A percentile compares a stretch with the other conserved stretches of the same genome.
Conservation (phyloP, 352 stramenopile genomes). For the Globisporangium acanthophoron region DNA sequence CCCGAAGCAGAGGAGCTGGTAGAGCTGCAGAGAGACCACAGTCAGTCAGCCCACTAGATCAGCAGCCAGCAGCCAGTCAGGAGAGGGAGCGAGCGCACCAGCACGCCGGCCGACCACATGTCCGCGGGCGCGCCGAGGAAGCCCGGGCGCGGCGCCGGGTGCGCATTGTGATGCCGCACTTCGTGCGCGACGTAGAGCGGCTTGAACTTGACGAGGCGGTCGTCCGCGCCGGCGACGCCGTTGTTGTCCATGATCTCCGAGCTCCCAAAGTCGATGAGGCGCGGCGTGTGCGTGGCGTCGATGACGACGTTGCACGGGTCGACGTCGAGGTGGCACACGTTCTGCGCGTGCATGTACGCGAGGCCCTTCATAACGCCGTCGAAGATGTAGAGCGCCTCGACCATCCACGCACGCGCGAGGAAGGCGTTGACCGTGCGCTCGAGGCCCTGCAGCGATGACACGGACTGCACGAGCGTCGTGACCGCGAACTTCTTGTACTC, state of each 20-base stretch:
- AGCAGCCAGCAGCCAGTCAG: background rate
- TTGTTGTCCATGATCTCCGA: slow-evolving; percentile 72
- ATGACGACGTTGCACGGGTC: slow-evolving; percentile 80
- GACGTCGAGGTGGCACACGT: slow-evolving; percentile 76
- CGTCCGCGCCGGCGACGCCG: slow-evolving; percentile 39
- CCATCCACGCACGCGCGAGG: slow-evolving; percentile 63
- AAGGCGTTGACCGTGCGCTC: slow-evolving; percentile 55
- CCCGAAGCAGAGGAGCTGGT: slow-evolving; percentile 76
- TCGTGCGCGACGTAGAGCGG: slow-evolving; percentile 67
- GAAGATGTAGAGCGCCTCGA: slow-evolving; percentile 62
- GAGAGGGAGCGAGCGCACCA: slow-evolving; percentile 35
- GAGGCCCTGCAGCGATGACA: slow-evolving; percentile 37
- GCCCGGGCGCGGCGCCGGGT: slow-evolving; percentile 42
- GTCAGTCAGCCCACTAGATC: slow-evolving; percentile 2
- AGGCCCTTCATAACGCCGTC: slow-evolving; percentile 59
- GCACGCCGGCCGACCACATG: slow-evolving; percentile 72
- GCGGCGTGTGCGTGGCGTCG: slow-evolving; percentile 37
- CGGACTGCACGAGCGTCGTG: slow-evolving; percentile 41
- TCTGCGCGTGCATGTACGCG: slow-evolving; percentile 73
- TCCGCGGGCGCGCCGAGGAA: slow-evolving; percentile 69
- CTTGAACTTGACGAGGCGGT: slow-evolving; percentile 75
- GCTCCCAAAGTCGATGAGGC: slow-evolving; percentile 81
- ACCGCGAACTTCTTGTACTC: slow-evolving; percentile 70
- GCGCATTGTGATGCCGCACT: slow-evolving; percentile 58
- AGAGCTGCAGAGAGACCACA: slow-evolving; percentile 38